Percentiles rank a stretch among this genome's conserved stretches.
Evolutionary conservation across 2,329 filamentous ascomycete genomes (phyloP).

Genomic region (Sarocladiaceae sp.): DNA sequence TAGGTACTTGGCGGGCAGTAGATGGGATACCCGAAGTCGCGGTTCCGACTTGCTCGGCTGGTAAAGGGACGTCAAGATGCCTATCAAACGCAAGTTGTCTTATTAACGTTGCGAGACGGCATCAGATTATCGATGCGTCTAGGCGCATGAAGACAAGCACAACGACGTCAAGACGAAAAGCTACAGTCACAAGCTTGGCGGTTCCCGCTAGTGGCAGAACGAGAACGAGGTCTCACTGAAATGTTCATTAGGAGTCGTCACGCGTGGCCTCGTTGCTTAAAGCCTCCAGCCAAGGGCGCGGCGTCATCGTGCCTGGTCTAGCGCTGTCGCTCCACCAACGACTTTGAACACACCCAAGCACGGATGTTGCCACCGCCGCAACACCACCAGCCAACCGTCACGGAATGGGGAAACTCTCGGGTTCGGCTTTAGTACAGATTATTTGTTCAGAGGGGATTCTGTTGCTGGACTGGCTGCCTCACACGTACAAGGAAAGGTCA

Average conservation of each 20-base stretch:
- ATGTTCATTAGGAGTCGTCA: slow-evolving; percentile 2
- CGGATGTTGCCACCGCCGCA: neutral
- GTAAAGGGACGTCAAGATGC: too few species aligned
- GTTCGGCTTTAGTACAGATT: too few species aligned
- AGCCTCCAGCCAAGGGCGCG: slow-evolving; percentile 3
- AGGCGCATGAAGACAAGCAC: neutral
- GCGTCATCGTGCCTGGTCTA: slow-evolving; percentile 10
- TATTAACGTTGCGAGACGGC: neutral
- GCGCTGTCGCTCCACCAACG: slow-evolving; percentile 9
- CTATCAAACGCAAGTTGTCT: slow-evolving; percentile 3
- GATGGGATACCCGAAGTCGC: too few species aligned
- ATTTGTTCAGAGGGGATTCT: neutral
- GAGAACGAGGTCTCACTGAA: too few species aligned
- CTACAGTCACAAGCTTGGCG: neutral
- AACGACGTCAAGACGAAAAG: neutral
- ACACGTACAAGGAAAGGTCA: neutral
- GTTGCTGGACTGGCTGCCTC: neutral
- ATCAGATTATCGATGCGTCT: neutral
- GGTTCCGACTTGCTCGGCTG: too few species aligned
- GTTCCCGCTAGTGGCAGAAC: neutral
- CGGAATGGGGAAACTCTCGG: too few species aligned
- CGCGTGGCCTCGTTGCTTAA: neutral
- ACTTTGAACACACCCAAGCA: slow-evolving; percentile 1
- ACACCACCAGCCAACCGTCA: neutral
- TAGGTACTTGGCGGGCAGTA: too few species aligned